Evolutionary conservation across 2,329 filamentous ascomycete species (phyloP), one percentile per base, ranked within the genome.

Genomic region (Fusarium tjaetaba): DNA sequence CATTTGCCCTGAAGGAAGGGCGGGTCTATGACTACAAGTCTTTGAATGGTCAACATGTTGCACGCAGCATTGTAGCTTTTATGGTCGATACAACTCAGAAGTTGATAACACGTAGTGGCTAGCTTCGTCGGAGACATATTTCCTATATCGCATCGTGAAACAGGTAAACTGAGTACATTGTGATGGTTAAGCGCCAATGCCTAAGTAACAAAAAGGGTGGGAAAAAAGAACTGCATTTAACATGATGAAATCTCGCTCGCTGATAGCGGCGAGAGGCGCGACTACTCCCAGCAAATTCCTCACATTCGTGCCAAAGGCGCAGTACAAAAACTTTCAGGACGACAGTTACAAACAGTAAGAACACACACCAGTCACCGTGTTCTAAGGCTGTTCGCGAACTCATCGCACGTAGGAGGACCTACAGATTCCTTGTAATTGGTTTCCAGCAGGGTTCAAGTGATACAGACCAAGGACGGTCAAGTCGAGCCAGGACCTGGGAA

Each of bases 401-500:
- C 14, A 30, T 26, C 18, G 41, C 24, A 42, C 15, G 11, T 43
- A 6, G 41, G 26, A 49, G 26, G 16, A 41, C 18, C 32, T 55
- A 28, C 15, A 41, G 15, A n/a, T 41, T n/a, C 51, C 34, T 41
- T 41, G 34, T 6, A n/a, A 53, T 15, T 22, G 24, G 14, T 28
- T 39, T 39, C 24, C 51, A 18, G 34, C 34, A 28, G 24, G 28
- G 34, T 26, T n/a, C 34, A 55, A 41, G 34, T 11, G 36, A 28
- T 26, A 16, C 11, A 55, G 20, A 15, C 22, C 43, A 69, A 32
- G n/a, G 36, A 36, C 4, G 28, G 22, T 73, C 45, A 77, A 53
- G 52, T 66, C 20, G 61, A 62, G 26, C 46, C 58, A 43, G 69
- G 70, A 18, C 64, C 70, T 52, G 73, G 71, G 60, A 84, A 77